Conservation (phyloP, 306 rosid species). For the cucumber (Cucumis sativus) region Cucumber_9930_V3 NC_026656.2:20449501-20450000, state of each 20-base stretch:
- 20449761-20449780: no score
- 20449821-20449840: neutral
- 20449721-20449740: neutral
- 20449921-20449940: neutral
- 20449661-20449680: neutral
- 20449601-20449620: neutral
- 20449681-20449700: neutral
- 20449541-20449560: neutral
- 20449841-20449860: conserved; percentile 1
- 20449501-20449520: neutral
- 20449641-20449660: neutral
- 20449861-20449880: neutral
- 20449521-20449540: neutral
- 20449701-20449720: neutral
- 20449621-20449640: neutral
- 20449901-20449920: neutral
- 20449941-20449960: neutral
- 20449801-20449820: neutral
- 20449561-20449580: neutral
- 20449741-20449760: neutral
- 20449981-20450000: neutral
- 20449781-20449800: neutral
- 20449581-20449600: neutral
- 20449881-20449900: neutral
- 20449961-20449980: neutral